Evolutionary conservation across 208 protist genomes (phyloP).

Genomic region (Trypanosoma avium): DNA sequence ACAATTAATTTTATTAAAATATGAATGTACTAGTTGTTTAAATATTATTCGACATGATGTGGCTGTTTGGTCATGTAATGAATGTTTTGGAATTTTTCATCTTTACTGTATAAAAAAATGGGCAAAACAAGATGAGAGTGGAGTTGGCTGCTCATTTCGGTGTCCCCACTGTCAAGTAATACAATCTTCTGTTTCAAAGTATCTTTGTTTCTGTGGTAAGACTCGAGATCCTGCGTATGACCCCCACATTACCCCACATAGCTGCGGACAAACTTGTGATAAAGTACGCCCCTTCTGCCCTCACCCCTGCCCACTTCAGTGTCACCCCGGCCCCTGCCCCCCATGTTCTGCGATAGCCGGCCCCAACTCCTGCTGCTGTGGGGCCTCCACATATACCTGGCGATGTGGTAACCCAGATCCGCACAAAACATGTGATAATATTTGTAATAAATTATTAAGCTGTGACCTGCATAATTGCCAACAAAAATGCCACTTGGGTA

Average conservation of each 20-base stretch:
- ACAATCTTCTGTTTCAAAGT: conserved; percentile 28
- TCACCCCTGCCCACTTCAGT: conserved; percentile 59
- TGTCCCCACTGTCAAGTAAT: conserved; percentile 53
- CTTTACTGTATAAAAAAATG: conserved; percentile 70
- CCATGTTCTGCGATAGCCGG: conserved; percentile 46
- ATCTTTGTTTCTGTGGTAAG: conserved; percentile 76
- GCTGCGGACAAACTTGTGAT: conserved; percentile 68
- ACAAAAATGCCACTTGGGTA: conserved; percentile 48
- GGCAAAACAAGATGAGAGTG: conserved; percentile 32
- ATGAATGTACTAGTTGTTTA: conserved; percentile 74
- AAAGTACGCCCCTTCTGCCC: conserved; percentile 38
- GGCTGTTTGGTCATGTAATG: conserved; percentile 52
- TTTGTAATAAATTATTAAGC: conserved; percentile 44
- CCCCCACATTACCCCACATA: conserved; percentile 72
- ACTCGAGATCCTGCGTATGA: conserved; percentile 53
- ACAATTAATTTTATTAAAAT: conserved; percentile 40
- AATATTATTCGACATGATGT: conserved; percentile 52
- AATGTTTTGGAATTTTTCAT: conserved; percentile 71
- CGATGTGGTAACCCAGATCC: conserved; percentile 63
- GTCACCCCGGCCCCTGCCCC: conserved; percentile 74
- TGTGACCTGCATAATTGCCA: conserved; percentile 59
- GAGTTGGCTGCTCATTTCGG: conserved; percentile 38
- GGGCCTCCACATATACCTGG: conserved; percentile 62
- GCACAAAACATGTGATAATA: conserved; percentile 46
- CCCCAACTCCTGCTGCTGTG: conserved; percentile 55